Evolutionary conservation across 2,329 filamentous ascomycete species (phyloP).

Genomic region (Pseudogymnoascus sp.): DNA sequence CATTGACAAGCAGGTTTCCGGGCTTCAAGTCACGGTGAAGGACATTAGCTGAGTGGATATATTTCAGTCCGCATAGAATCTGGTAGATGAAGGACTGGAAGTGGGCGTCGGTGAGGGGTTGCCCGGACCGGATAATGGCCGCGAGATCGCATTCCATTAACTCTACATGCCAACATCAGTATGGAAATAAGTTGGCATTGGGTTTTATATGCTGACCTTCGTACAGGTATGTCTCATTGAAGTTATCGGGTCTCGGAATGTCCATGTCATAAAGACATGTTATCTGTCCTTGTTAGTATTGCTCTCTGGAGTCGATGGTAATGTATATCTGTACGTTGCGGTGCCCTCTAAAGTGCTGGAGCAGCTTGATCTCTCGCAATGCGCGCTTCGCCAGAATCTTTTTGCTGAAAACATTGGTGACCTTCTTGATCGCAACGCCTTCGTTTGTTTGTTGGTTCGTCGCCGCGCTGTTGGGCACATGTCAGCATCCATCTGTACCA

Average conservation of each 20-base stretch:
- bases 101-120: constrained; percentile 94
- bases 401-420: constrained; percentile 99
- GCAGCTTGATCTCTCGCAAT: constrained; percentile 93
- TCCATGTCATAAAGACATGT: constrained; percentile 99
- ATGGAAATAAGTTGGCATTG: not conserved
- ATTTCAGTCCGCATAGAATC: constrained; percentile 97
- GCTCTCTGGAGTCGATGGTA: not conserved
- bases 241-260: constrained; percentile 92
- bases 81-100: constrained; percentile 99
- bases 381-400: constrained; percentile 99
- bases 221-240: constrained; percentile 98
- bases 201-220: constrained; percentile 56
- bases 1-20: constrained; percentile 93
- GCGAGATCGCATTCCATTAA: constrained; percentile 99
- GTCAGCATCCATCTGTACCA: constrained; percentile 10
- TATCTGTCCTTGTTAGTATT: constrained; percentile 56
- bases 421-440: constrained; percentile 97
- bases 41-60: constrained; percentile 97
- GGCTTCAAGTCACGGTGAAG: constrained; percentile 95
- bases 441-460: constrained; percentile 41
- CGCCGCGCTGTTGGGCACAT: constrained; percentile 1
- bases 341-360: constrained; percentile 93
- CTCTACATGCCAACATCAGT: constrained; percentile 47
- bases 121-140: constrained; percentile 93
- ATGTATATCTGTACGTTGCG: constrained; percentile 60